Evolutionary conservation across 345 rosid genomes (phyloP).

Genomic region (Pugionium dolabratum): DNA sequence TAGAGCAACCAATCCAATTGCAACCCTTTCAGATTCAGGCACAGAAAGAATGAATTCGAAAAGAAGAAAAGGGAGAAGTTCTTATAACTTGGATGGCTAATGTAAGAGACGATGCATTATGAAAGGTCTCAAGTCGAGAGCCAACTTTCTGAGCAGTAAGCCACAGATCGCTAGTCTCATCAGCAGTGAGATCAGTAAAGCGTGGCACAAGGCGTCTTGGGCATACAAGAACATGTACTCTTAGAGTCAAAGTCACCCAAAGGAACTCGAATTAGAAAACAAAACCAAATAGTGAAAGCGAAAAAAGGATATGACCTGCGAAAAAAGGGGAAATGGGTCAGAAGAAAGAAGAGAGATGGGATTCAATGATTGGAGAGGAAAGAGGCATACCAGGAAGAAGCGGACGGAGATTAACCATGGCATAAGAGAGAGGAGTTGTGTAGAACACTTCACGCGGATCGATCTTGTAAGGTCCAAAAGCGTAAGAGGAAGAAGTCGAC

Average conservation of each 20-base stretch:
- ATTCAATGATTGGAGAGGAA: background rate
- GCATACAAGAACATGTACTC: constrained; percentile 81
- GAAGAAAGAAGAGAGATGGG: background rate
- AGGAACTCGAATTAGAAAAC: constrained; percentile 14
- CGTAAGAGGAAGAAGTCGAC: constrained; percentile 42
- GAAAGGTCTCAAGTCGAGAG: constrained; percentile 63
- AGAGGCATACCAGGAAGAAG: constrained; percentile 61
- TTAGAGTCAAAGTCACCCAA: constrained; percentile 55
- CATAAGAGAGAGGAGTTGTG: constrained; percentile 66
- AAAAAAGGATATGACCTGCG: constrained; percentile 99
- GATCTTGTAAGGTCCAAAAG: constrained; percentile 73
- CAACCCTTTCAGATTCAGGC: background rate
- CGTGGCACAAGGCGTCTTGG: constrained; percentile 86
- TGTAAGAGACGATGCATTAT: constrained; percentile 79
- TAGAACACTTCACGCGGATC: constrained; percentile 77
- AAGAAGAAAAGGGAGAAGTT: background rate
- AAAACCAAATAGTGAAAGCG: constrained; percentile 14
- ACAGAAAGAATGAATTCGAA: background rate
- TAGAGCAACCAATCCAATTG: constrained; percentile 1
- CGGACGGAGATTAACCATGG: constrained; percentile 90
- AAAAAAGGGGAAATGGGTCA: background rate
- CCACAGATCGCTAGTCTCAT: constrained; percentile 85
- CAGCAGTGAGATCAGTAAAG: constrained; percentile 79
- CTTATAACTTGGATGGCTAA: constrained; percentile 68
- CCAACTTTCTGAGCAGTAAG: constrained; percentile 77